Base-by-base conservation (phyloP, 2,329 filamentous ascomycete genomes). In the Fusarium albosuccineum region DNA sequence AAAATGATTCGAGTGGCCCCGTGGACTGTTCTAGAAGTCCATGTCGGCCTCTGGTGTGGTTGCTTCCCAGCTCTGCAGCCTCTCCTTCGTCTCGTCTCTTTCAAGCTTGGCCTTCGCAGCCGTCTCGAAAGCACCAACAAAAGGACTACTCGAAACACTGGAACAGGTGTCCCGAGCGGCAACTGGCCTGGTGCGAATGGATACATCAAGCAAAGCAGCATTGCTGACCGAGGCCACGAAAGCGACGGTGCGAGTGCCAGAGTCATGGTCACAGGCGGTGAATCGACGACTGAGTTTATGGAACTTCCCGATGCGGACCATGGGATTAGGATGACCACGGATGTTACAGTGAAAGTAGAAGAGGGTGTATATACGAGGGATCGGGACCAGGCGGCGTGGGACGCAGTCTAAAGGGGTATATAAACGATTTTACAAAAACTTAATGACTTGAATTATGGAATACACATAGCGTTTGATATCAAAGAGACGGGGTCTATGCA, bases 51-150 rank as follows among this genome's bases (percentile, higher is more conserved):
- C 16, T 82, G 80, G 80, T 78, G 78, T 55, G 75, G 74, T 13
- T 81, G 79, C 66, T 79, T 81, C 53, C 79, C 80, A 1, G 75
- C 79, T 4, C 64, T 81, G 10, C 79, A 81, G 39, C 78, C 79
- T 6, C 62, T 81, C 34, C 60, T 80, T 17, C 77, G 79, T n/a
- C 57, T 73, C n/a, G 22, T 75, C 16, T 71, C 53, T 14, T 62
- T 53, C 48, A 59, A 62, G 37, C 50, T 67, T 34, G 64, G 64
- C 17, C 57, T 66, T n/a, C 60, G 64, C 48, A 66, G 64, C 36
- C 56, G 53, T 33, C 64, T 66, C 34, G 57, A 66, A 16, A 66
- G 64, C 44, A 66, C 60, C 33, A 56, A 64, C 57, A 64, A 64
- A 36, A 60, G 55, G 49, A 64, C 60, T 6, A 60, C 60, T 2